phyloP scores from a whole-genome alignment of 768 basidiomycete species.

The Naematelia aurantialba region DNA sequence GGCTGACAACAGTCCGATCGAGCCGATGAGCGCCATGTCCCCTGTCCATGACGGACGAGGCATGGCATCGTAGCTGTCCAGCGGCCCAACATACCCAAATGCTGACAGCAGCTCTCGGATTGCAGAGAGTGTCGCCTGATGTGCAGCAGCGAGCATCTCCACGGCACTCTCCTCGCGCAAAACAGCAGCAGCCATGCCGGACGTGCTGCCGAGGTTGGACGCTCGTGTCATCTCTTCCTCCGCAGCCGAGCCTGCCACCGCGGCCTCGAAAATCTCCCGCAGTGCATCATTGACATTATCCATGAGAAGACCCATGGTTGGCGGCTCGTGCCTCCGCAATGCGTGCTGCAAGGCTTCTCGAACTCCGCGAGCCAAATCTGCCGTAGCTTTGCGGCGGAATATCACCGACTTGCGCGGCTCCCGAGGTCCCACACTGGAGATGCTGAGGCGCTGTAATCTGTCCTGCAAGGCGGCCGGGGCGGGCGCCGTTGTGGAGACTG shows the following conservation, averaged over 20 bases:
- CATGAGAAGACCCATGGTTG: slow-evolving; percentile 30
- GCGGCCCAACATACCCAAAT: slow-evolving; percentile 42
- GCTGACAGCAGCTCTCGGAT: slow-evolving; percentile 25
- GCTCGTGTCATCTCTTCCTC: slow-evolving; percentile 40
- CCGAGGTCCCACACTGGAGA: slow-evolving; percentile 10
- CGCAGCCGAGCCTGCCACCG: slow-evolving; percentile 36
- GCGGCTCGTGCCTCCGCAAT: slow-evolving; percentile 3
- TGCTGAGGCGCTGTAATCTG: slow-evolving; percentile 22
- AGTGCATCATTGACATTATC: slow-evolving; percentile 35
- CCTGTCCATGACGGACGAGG: slow-evolving; percentile 37
- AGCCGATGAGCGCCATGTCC: slow-evolving; percentile 69
- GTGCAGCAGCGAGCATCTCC: slow-evolving; percentile 19
- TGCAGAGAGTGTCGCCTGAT: slow-evolving; percentile 13
- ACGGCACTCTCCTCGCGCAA: slow-evolving; percentile 34
- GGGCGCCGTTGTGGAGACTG: too few relatives aligned
- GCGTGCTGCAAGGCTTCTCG: slow-evolving; percentile 8
- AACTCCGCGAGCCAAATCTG: slow-evolving; percentile 7
- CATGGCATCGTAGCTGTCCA: slow-evolving; percentile 34
- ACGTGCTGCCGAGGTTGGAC: slow-evolving; percentile 16
- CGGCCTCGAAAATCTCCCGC: slow-evolving; percentile 40
- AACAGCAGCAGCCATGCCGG: slow-evolving; percentile 22
- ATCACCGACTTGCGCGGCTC: slow-evolving; percentile 18
- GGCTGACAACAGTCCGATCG: slow-evolving; percentile 46
- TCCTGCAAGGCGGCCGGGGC: slow-evolving; percentile 5
- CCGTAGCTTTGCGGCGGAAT: slow-evolving; percentile 16